Base-by-base conservation (phyloP, 805 yeast species). In the Hyphopichia homilentoma region DNA sequence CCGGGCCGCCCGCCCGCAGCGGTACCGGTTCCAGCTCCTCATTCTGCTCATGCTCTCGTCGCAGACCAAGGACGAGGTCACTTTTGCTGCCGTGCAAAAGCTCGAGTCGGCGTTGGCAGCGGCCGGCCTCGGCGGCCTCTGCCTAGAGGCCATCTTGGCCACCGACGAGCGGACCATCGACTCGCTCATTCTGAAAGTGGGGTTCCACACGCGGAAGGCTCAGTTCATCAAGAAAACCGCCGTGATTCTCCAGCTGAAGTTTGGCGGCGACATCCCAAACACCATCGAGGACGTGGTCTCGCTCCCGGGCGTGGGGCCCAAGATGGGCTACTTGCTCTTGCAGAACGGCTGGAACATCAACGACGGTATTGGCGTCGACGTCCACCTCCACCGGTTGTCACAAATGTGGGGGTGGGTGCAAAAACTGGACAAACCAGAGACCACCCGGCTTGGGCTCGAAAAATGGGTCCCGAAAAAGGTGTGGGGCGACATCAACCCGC, bases 301-400 rank as follows among this genome's bases (percentile, higher is more conserved):
- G 0, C 61, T 89, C 20, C 96, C 96, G 0, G 97, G 97, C 0
- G 95, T 89, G 3, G 97, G 97, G 0, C 96, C 96, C 6, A 89
- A 89, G 54, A 89, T 89, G 97, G 95, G 94, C 0, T 83, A 75
- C 52, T 59, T 89, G 24, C 68, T 89, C 2, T 61, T 87, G 37
- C 95, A 87, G 47, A 73, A 77, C 25, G 95, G 93, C 0, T 88
- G 96, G 96, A 63, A 68, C 25, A 63, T 80, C 37, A 79, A 70
- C 33, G 62, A 67, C 9, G 97, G 97, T 0, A 85, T 89, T n/a
- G 96, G 97, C 6, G 96, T 89, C 7, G 97, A 89, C 52, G 89
- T 86, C 3, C 97, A 89, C 55, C 77, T 89, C 33, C 89, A 84
- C 45, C 64, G 97, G 33, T 61, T 88, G 38, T 78, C 88, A 0